phyloP scores from a whole-genome alignment of 768 basidiomycete species.

The Favolaschia claudopus region DNA sequence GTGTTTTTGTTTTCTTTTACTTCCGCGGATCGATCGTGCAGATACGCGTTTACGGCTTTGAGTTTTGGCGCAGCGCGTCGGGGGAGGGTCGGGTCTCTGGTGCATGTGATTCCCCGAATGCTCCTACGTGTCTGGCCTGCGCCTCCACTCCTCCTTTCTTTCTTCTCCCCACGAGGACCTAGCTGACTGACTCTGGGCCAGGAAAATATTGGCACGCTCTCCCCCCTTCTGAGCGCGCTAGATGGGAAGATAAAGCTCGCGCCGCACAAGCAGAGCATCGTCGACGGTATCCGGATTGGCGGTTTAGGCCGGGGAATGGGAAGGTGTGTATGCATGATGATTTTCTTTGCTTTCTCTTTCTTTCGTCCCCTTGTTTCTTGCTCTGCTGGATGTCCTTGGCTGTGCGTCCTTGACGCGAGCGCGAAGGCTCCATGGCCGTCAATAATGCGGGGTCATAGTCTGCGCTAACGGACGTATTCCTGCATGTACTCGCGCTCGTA shows the following conservation, averaged over 20 bases:
- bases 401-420: too few relatives aligned
- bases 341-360: neutral
- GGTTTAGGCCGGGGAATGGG: slow-evolving; percentile 67
- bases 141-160: neutral
- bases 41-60: neutral
- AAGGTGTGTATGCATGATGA: slow-evolving; percentile 16
- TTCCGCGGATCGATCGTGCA: too few relatives aligned
- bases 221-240: slow-evolving; percentile 67
- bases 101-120: too few relatives aligned
- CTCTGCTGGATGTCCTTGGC: too few relatives aligned
- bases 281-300: slow-evolving; percentile 80
- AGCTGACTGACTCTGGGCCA: slow-evolving; percentile 35
- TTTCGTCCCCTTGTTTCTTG: too few relatives aligned
- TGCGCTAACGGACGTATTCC: too few relatives aligned
- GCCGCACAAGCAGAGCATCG: slow-evolving; percentile 79
- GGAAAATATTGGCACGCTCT: slow-evolving; percentile 82
- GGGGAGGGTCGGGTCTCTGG: too few relatives aligned
- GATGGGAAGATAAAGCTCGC: slow-evolving; percentile 80
- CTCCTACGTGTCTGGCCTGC: too few relatives aligned
- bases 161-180: neutral
- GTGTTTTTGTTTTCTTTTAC: neutral
- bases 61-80: neutral
- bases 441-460: too few relatives aligned
- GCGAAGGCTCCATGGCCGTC: too few relatives aligned
- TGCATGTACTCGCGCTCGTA: too few relatives aligned